Evolutionary conservation across 768 basidiomycete species (phyloP), one percentile per base, ranked within the genome.

Genomic region (Boletus barrowsii): DNA sequence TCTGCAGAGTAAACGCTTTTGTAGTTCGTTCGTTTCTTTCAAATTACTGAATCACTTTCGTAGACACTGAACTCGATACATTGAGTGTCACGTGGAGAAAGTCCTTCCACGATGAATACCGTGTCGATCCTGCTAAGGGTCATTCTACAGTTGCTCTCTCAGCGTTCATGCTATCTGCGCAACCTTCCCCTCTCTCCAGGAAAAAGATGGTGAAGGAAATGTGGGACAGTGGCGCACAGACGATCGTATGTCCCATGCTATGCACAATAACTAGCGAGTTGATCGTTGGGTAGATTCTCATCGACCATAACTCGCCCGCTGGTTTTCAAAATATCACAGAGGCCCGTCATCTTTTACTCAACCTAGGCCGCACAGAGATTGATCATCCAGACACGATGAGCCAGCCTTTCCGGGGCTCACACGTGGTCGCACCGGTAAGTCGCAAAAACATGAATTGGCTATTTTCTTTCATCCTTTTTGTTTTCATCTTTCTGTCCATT

Each of bases 151-250:
- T 98, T 26, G 92, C 90, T 2, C 65, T 99, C 30, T 92, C 90
- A 17, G 88, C 94, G 1, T 98, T 97, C 73, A 78, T 86, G 66
- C 73, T 99, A 2, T 85, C 89, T n/a, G 81, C 89, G 18, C 73
- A 93, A 17, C 73, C 84, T 5, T 83, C 79, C 3, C 68, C 82
- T 39, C 61, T 84, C 17, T 79, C 83, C 10, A 79, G 87, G 55
- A 87, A 83, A 71, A 72, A 76, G 3, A 65, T 93, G 42, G 77
- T 95, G 26, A 84, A 86, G 64, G 83, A 90, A 62, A 89, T 98
- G 79, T 98, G 94, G 94, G 80, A 89, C 43, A 92, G 91, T 62
- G 93, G 91, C 42, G 93, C 93, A 20, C 83, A 88, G 64, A 81
- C 84, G 22, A 84, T 97, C 45, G 90, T 94, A 61, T 53, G 45